A percentile compares a stretch with the other conserved stretches of the same genome.
These are phyloP conservation scores for Aureobasidium sp. DNA, from an alignment of 2,329 filamentous ascomycete species.

Conservation along the genomic window DNA sequence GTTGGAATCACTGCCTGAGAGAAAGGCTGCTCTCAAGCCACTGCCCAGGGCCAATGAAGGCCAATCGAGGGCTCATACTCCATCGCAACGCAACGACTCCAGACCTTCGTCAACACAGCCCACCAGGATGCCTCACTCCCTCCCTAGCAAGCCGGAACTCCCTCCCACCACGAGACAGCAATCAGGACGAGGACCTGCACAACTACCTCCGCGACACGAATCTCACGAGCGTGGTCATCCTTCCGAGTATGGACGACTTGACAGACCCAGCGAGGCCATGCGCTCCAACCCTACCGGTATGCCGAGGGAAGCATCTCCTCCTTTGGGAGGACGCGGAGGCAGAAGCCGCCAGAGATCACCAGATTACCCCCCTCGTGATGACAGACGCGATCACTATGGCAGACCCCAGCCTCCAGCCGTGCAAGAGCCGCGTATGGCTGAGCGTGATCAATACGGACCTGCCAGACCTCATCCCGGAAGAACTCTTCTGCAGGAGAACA, in stretches of 20 bases:
- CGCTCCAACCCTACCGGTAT: slow-evolving; percentile 15
- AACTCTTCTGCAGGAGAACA: slow-evolving; percentile 5
- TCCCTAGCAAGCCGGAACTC: slow-evolving; percentile 55
- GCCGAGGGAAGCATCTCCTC: slow-evolving; percentile 37
- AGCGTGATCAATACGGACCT: slow-evolving; percentile 9
- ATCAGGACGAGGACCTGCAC: slow-evolving; percentile 1
- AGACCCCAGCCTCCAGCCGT: background rate
- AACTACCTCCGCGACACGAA: slow-evolving; percentile 18
- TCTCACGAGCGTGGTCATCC: slow-evolving; percentile 30
- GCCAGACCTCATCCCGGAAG: slow-evolving; percentile 8
- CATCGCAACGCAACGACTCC: slow-evolving; percentile 29
- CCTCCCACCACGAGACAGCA: slow-evolving; percentile 42
- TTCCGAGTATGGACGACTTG: slow-evolving; percentile 37
- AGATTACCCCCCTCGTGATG: slow-evolving; percentile 29
- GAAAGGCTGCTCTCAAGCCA: slow-evolving; percentile 17
- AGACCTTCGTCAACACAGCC: slow-evolving; percentile 25
- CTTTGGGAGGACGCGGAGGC: slow-evolving; percentile 19
- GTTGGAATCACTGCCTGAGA: background rate
- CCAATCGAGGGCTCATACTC: slow-evolving; percentile 18
- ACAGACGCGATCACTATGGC: slow-evolving; percentile 15
- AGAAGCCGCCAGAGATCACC: slow-evolving; percentile 34
- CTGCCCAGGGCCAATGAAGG: slow-evolving; percentile 19
- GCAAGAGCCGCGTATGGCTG: background rate
- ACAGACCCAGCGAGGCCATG: slow-evolving; percentile 33
- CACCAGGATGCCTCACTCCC: slow-evolving; percentile 28